These are phyloP conservation scores for Aspergillus neotritici DNA, from an alignment of 2,329 filamentous ascomycete species.

Conservation along the genomic window DNA sequence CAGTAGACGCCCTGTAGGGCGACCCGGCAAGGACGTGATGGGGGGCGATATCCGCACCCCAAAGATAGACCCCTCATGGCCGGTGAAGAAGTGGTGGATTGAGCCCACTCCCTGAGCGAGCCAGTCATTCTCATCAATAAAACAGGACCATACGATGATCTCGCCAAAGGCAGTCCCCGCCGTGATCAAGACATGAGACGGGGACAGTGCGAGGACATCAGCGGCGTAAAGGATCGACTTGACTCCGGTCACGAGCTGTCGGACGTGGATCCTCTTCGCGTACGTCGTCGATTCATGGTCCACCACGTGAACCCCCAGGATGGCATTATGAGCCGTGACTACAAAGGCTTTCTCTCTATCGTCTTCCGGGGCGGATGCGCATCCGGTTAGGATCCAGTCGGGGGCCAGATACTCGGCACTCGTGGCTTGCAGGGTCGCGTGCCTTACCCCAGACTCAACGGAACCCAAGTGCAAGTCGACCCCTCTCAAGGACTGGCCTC, in stretches of 20 bases:
- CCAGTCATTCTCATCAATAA: conserved; percentile 23
- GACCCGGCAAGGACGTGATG: conserved; percentile 36
- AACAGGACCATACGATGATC: conserved; percentile 80
- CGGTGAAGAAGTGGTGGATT: conserved; percentile 54
- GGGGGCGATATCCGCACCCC: conserved; percentile 71
- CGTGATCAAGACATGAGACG: conserved; percentile 63
- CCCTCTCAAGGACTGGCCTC: conserved; percentile 52
- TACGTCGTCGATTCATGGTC: conserved; percentile 13
- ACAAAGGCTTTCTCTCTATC: conserved; percentile 48
- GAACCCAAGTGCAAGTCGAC: conserved; percentile 27
- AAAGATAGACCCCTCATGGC: conserved; percentile 90
- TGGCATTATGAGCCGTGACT: conserved; percentile 82
- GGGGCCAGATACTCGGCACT: conserved; percentile 46
- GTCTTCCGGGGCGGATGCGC: conserved; percentile 27
- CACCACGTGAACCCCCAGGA: conserved; percentile 49
- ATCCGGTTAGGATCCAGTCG: conserved; percentile 75
- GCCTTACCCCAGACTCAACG: conserved; percentile 19
- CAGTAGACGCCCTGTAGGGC: conserved; percentile 55
- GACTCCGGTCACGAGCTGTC: conserved; percentile 48
- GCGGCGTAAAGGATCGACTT: conserved; percentile 86
- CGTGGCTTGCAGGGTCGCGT: conserved; percentile 20
- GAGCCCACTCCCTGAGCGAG: conserved; percentile 25
- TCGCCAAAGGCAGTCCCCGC: conserved; percentile 93
- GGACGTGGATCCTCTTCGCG: conserved; percentile 22
- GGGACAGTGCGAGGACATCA: conserved; percentile 59